Evolutionary conservation across 371 early-diverging fungal genomes (phyloP), one percentile per base, ranked within the genome.

Genomic region (Synchytrium microbalum): DNA sequence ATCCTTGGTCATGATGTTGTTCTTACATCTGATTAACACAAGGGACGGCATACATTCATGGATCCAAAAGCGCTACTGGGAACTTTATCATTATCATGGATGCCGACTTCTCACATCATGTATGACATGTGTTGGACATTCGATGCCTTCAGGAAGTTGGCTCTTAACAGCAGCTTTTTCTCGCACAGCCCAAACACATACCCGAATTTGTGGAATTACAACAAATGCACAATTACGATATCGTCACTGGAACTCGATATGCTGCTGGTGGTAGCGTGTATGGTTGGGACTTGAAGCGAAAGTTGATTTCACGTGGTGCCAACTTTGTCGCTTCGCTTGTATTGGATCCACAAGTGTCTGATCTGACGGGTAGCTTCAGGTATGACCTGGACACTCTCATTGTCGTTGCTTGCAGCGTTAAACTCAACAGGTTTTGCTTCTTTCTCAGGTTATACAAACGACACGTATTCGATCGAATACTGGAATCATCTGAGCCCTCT

Each of bases 81-180:
- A 88, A 92, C 73, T 96, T 87, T 83, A 84, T 98, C 30, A 86
- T 99, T 63, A 95, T 98, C 67, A 91, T 99, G 95, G 99, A 99
- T 74, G 96, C 98, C 16, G 99, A 99, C 74, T 92, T 99, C 84
- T 97, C 98, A 26, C 99, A 99, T 74, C 98, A 96, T 69, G 86
- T 87, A 80, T 64, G 73, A 59, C 2, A 14, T 27, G 14, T 31
- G 58, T 10, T 14, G 19, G 58, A n/a, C n/a, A n/a, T n/a, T n/a
- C n/a, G n/a, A n/a, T n/a, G n/a, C n/a, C n/a, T n/a, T 24, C 26
- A n/a, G 29, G 8, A 10, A 5, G 5, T 29, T 24, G 23, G 51
- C 60, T 5, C 28, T 5, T 16, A 31, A 56, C 28, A 56, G 19
- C 27, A 19, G 57, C 31, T 32, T 67, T 54, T 38, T 58, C 28